These are phyloP conservation scores for Endotrypanum monterogeii DNA, from an alignment of 208 protist genomes.

Conservation along the genomic window DNA sequence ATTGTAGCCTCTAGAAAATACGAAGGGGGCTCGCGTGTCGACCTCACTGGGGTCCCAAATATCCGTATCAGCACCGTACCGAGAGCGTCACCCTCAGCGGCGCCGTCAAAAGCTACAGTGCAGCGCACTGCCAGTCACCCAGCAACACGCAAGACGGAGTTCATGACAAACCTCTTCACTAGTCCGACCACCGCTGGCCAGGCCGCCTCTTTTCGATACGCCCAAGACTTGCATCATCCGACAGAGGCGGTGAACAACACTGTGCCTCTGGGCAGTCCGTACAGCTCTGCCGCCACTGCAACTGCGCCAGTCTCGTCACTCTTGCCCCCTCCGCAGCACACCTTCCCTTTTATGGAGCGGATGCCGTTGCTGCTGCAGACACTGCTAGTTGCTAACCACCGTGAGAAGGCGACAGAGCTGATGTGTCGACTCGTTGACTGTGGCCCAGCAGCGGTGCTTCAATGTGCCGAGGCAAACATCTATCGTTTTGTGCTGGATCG, in stretches of 20 bases:
- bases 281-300: neutral
- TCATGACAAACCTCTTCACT: conserved; percentile 31
- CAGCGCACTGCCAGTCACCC: conserved; percentile 14
- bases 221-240: conserved; percentile 1
- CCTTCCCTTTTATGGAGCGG: conserved; percentile 70
- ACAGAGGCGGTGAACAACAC: neutral
- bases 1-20: conserved; percentile 7
- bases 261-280: neutral
- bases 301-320: neutral
- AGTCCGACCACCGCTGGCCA: conserved; percentile 22
- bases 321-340: conserved; percentile 15
- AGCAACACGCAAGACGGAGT: conserved; percentile 29
- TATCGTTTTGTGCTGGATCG: conserved; percentile 73
- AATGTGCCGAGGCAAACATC: conserved; percentile 82
- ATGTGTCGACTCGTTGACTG: conserved; percentile 83
- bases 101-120: conserved; percentile 4
- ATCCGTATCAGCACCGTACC: neutral
- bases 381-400: conserved; percentile 70
- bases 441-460: conserved; percentile 65
- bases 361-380: conserved; percentile 83
- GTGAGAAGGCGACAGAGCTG: conserved; percentile 76
- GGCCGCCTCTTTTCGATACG: conserved; percentile 32
- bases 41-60: conserved; percentile 7
- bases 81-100: neutral
- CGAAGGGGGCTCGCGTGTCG: conserved; percentile 10